Evolutionary conservation across 805 yeast species (phyloP), one percentile per base, ranked within the genome.

Genomic region (Candida ulmi): DNA sequence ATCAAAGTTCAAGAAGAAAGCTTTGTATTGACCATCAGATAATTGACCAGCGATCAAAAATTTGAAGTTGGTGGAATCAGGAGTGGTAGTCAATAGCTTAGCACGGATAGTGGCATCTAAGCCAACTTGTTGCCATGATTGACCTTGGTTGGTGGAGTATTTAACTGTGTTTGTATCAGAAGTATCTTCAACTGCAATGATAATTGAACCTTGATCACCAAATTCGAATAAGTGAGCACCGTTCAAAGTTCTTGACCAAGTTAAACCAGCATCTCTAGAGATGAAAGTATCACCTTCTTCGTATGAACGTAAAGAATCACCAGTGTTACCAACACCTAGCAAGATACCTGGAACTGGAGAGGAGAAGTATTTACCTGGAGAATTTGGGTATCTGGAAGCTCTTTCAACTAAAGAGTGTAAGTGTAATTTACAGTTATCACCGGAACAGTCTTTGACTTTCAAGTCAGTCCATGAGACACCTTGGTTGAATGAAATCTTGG

Each of bases 121-220:
- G n/a, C 70, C 65, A 25, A 65, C 62, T 29, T 66, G 66, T 5
- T 55, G 43, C 90, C 93, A 87, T 3, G 80, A 58, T 26, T 65
- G 55, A 33, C 96, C 96, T 54, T 83, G 88, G 55, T 87, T 90
- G 12, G 80, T 54, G 0, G 95, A 80, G 51, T 69, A 87, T 39
- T 57, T 64, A 32, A 69, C 60, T 7, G 60, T 58, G 38, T 67
- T 66, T 0, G 56, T 51, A 5, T 52, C 55, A 5, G 68, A 54
- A 15, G 56, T 51, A 26, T 50, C 61, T 28, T 83, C 80, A n/a
- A 76, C 58, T 2, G 86, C 83, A 2, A 83, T 58, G 15, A 85
- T 71, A 11, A 87, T 58, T 51, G 86, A 83, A 26, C 95, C 96
- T 42, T 74, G 76, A 58, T 87, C 95, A 35, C 91, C 95, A 62